Percentiles rank a stretch among this genome's conserved stretches.
Evolutionary conservation across 108 stramenopile genomes (phyloP).

Genomic region (Nitzschia sp.): DNA sequence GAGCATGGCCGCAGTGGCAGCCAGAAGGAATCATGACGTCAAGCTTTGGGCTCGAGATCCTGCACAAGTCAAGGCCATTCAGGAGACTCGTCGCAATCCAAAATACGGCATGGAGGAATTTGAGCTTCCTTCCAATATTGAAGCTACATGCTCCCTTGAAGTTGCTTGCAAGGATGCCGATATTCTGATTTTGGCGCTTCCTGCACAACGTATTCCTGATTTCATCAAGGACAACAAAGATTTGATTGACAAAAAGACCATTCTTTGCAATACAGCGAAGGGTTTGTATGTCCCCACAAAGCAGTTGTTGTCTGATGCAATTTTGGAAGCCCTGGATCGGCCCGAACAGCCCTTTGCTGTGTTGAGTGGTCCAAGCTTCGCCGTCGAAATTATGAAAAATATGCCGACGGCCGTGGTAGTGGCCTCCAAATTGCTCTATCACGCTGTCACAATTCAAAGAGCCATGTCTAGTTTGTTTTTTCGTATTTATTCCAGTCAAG

Average conservation of each 20-base stretch:
- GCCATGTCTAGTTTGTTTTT: slow-evolving; percentile 51
- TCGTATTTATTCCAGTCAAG: slow-evolving; percentile 78
- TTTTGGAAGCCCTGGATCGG: slow-evolving; percentile 58
- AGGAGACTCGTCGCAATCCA: slow-evolving; percentile 55
- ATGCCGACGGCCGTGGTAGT: slow-evolving; percentile 82
- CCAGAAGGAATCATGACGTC: slow-evolving; percentile 65
- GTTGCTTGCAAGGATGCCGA: slow-evolving; percentile 32
- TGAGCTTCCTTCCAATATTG: slow-evolving; percentile 9
- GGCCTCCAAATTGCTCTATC: slow-evolving; percentile 63
- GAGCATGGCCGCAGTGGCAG: slow-evolving; percentile 76
- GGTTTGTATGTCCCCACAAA: slow-evolving; percentile 72
- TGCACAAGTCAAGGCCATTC: slow-evolving; percentile 46
- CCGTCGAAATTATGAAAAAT: slow-evolving; percentile 76
- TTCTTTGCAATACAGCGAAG: slow-evolving; percentile 77
- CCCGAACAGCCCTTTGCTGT: slow-evolving; percentile 72
- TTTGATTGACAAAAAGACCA: slow-evolving; percentile 50
- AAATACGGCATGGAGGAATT: slow-evolving; percentile 52
- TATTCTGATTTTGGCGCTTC: slow-evolving; percentile 74
- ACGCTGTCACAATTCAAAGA: slow-evolving; percentile 42
- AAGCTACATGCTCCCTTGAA: slow-evolving; percentile 3
- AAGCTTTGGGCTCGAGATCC: slow-evolving; percentile 58
- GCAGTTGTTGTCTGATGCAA: slow-evolving; percentile 62
- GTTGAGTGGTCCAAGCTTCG: slow-evolving; percentile 85
- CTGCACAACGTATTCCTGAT: slow-evolving; percentile 66
- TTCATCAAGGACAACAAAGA: slow-evolving; percentile 59